Conservation (phyloP, 2,329 filamentous ascomycete species). For the Alternaria longipes region DNA sequence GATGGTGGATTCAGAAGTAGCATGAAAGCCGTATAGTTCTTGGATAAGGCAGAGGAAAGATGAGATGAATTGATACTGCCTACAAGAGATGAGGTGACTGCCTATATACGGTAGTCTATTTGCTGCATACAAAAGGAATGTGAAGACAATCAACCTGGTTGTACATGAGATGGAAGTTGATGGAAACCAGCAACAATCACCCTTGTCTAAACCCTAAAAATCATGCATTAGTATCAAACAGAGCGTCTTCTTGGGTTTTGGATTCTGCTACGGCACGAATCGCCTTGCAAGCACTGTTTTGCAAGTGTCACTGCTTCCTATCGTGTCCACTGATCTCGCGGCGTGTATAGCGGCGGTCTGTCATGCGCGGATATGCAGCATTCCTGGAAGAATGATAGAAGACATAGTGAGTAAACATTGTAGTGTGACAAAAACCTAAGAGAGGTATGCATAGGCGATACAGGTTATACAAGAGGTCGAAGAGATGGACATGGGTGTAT, state of each 20-base stretch:
- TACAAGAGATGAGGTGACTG: too few relatives aligned
- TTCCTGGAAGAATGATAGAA: neutral
- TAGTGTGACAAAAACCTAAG: neutral
- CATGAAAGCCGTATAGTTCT: neutral
- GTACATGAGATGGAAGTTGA: too few relatives aligned
- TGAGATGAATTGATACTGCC: too few relatives aligned
- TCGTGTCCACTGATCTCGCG: neutral
- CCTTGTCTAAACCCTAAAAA: neutral
- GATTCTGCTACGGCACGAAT: neutral
- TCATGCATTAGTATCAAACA: neutral
- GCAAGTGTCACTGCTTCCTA: neutral
- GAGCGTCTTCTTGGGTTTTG: neutral
- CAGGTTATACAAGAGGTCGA: neutral
- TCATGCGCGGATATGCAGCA: neutral
- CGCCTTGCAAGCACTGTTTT: neutral
- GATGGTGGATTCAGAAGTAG: neutral
- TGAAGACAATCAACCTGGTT: too few relatives aligned
- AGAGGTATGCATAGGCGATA: neutral
- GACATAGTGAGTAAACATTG: neutral
- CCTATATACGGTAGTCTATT: too few relatives aligned
- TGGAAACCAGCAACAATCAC: neutral
- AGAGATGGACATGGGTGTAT: neutral
- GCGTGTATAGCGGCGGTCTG: neutral
- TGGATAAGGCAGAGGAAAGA: too few relatives aligned
- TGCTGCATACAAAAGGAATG: too few relatives aligned